Evolutionary conservation across 495 filamentous ascomycete genomes (phyloP), one percentile per base, ranked within the genome.

Genomic region (Parachaetomium inaequale): DNA sequence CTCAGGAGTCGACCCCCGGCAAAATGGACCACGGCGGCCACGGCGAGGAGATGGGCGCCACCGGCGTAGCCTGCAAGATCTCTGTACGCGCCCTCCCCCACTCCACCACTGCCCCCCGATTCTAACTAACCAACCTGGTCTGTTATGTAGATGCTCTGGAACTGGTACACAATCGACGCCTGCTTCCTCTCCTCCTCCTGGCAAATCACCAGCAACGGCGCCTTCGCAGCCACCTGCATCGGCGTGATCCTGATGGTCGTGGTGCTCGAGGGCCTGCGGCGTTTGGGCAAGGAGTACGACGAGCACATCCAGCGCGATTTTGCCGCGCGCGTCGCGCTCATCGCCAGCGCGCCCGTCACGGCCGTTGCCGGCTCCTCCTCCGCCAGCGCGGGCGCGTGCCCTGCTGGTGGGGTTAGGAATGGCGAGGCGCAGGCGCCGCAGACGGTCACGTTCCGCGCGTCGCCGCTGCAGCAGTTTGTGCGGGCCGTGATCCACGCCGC

Each of bases 151-250:
- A 85, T 85, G 82, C 72, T 82, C 50, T 85, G 82, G 82, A 84
- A 84, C 70, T 85, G 82, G 82, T 74, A 81, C 68, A 83, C 79
- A 0, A 72, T 82, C 64, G 79, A 82, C 59, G 62, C 79, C 51
- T 82, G 77, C 71, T 81, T 84, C 69, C 67, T 84, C 50, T 64
- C 80, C 12, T 66, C 66, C 14, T 72, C 73, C 12, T 84, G 81
- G 82, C 72, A 76, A 23, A 76, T 82, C 63, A 74, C 65, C 19
- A 74, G 65, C 51, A 55, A 73, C 11, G 80, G 79, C 64, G 74
- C 75, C 65, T 84, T 85, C 62, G 83, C 82, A 7, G 81, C 75
- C 23, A 78, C 81, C n/a, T 85, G 82, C 71, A 81, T 85, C 70
- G 82, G 82, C 55, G 78, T 83, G 32, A 73, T 84, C 54, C 66